Base-by-base conservation (phyloP, 2,329 filamentous ascomycete genomes). In the Ceratocystis smalleyi region DNA sequence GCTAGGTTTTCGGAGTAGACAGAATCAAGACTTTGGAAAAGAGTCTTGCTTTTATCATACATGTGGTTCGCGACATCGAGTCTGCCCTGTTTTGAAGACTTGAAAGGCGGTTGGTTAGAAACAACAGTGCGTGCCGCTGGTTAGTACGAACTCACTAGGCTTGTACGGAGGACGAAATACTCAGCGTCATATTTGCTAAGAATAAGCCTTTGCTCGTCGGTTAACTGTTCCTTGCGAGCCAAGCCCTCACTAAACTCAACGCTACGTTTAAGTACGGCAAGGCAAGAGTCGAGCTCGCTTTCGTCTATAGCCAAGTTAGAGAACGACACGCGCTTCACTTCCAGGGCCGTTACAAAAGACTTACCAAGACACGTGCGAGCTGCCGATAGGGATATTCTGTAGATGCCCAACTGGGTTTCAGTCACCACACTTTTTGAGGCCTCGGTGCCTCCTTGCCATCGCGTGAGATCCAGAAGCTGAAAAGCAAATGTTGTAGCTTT, bases 31-130 rank as follows among this genome's bases (percentile, higher is more conserved):
- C 62, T 69, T 24, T 69, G 70, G 45, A 69, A 72, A 8, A 74
- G 72, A n/a, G 67, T 74, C 69, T 75, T 74, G 1, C 83, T 74
- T 69, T 88, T 88, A 43, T 73, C 74, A 72, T 86, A 91, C 78
- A 94, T 83, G 72, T 89, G 83, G 64, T 95, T 89, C 32, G 89
- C 88, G 59, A 91, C 81, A 65, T 92, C 87, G 15, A 87, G 77
- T 49, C 86, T 82, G 49, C 82, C 78, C 70, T 91, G 85, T 69
- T 84, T 83, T 84, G 86, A 95, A 35, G 85, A 81, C 89, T 92
- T 19, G 8, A 59, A 19, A 40, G 17, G 2, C 10, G 1, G 62
- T 72, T 61, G 1, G 62, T 72, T 61, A 73, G 70, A 27, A 7
- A 60, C 0, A 51, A n/a, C n/a, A 30, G 19, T 4, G 5, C 5